Conservation (phyloP, 2,329 filamentous ascomycete genomes). For the Penicillium sp. region DNA sequence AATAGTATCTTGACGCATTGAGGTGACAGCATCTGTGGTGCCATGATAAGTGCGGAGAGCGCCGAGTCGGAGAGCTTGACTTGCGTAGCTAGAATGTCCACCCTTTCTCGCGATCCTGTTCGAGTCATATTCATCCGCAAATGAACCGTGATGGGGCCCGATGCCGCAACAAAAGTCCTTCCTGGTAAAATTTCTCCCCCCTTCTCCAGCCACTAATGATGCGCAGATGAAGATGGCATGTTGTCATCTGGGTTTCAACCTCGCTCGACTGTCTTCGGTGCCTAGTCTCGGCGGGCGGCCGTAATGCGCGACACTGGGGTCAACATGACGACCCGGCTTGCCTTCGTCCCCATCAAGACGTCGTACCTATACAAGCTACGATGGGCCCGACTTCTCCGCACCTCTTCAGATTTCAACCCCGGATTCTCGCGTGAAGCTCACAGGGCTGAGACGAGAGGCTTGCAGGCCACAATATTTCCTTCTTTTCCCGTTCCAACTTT, state of each 20-base stretch:
- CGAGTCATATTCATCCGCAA: background rate
- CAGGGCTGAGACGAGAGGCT: too few relatives aligned
- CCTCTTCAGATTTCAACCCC: too few relatives aligned
- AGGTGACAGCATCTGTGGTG: background rate
- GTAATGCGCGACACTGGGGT: background rate
- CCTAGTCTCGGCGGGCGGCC: too few relatives aligned
- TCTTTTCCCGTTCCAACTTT: background rate
- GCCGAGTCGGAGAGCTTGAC: slow-evolving; percentile 11
- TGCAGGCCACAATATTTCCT: background rate
- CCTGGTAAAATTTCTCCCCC: background rate
- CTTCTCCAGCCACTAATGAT: background rate
- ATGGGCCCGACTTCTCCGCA: too few relatives aligned
- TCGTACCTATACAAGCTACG: too few relatives aligned
- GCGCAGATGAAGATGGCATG: background rate
- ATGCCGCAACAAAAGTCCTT: slow-evolving; percentile 1
- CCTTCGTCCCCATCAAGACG: background rate
- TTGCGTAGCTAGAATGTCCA: background rate
- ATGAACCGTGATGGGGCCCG: slow-evolving; percentile 1
- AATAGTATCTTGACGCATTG: too few relatives aligned
- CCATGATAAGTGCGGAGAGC: slow-evolving; percentile 4
- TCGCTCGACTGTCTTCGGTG: too few relatives aligned
- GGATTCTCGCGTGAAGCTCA: too few relatives aligned
- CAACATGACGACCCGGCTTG: slow-evolving; percentile 1
- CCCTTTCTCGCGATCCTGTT: background rate
- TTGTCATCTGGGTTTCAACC: too few relatives aligned